A percentile compares a stretch with the other conserved stretches of the same genome.
Evolutionary conservation across 768 basidiomycete species (phyloP).

Genomic region (Lactarius indigo): DNA sequence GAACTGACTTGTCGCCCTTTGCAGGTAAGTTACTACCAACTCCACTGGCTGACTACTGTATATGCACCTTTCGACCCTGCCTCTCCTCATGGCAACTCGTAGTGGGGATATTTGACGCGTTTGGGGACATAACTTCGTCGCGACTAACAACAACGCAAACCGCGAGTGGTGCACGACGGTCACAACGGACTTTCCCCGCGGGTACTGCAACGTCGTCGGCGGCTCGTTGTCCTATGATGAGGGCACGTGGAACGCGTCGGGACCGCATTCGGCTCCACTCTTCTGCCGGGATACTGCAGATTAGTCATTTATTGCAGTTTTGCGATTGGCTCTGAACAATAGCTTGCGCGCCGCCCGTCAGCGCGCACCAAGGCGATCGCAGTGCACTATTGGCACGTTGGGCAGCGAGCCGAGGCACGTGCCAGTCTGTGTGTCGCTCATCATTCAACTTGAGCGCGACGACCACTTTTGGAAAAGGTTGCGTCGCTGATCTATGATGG

Average conservation of each 20-base stretch:
- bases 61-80: not conserved
- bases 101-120: not conserved
- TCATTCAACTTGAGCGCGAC: slow-evolving; percentile 43
- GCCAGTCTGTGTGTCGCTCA: too few species aligned
- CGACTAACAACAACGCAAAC: slow-evolving; percentile 67
- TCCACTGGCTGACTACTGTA: slow-evolving; percentile 58
- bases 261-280: slow-evolving; percentile 20
- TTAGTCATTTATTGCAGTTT: not conserved
- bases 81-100: too few species aligned
- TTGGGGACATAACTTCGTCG: slow-evolving; percentile 48
- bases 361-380: too few species aligned
- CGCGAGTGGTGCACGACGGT: slow-evolving; percentile 53
- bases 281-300: not conserved
- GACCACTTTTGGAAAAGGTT: slow-evolving; percentile 55
- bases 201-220: slow-evolving; percentile 61
- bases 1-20: not conserved
- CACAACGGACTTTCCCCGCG: slow-evolving; percentile 52
- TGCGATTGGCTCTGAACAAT: slow-evolving; percentile 6
- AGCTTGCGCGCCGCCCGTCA: slow-evolving; percentile 12
- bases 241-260: slow-evolving; percentile 48
- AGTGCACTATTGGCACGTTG: too few species aligned
- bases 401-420: too few species aligned
- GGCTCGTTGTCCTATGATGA: slow-evolving; percentile 36
- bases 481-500: not conserved
- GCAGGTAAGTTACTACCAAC: slow-evolving; percentile 57